Evolutionary conservation across 2,329 filamentous ascomycete species (phyloP).

Genomic region (Fusarium burgessii): DNA sequence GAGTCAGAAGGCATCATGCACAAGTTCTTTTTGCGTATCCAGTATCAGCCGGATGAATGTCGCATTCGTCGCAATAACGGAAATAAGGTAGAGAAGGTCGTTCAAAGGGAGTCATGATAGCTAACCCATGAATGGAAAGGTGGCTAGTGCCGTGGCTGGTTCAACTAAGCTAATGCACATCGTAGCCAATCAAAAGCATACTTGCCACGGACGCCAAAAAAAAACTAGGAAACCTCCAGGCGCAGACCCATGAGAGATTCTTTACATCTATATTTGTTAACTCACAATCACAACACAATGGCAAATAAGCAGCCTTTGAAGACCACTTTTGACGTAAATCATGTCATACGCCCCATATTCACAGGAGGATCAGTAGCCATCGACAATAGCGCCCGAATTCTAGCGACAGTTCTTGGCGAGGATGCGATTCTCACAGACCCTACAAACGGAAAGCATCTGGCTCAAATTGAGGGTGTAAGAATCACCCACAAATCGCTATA

Average conservation of each 20-base stretch:
- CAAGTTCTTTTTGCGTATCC: background rate
- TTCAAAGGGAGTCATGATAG: conserved; percentile 30
- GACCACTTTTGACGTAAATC: conserved; percentile 88
- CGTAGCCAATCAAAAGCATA: conserved; percentile 23
- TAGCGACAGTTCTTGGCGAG: conserved; percentile 92
- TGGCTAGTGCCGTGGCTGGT: conserved; percentile 20
- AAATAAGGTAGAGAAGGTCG: background rate
- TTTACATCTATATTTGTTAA: conserved; percentile 35
- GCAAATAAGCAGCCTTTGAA: conserved; percentile 74
- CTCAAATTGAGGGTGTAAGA: conserved; percentile 85
- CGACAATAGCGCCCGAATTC: conserved; percentile 81
- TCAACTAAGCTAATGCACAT: conserved; percentile 12
- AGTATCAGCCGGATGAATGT: background rate
- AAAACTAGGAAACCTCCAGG: conserved; percentile 37
- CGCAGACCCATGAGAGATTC: conserved; percentile 37
- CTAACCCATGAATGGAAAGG: conserved; percentile 2
- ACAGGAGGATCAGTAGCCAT: conserved; percentile 90
- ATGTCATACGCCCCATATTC: conserved; percentile 91
- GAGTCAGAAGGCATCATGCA: background rate
- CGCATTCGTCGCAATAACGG: background rate
- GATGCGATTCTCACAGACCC: conserved; percentile 90
- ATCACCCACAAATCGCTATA: background rate
- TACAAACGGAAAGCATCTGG: conserved; percentile 83
- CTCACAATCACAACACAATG: conserved; percentile 54
- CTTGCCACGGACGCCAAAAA: conserved; percentile 28